Conservation (phyloP, 495 filamentous ascomycete genomes). For the Penicillium pancosmium region DNA sequence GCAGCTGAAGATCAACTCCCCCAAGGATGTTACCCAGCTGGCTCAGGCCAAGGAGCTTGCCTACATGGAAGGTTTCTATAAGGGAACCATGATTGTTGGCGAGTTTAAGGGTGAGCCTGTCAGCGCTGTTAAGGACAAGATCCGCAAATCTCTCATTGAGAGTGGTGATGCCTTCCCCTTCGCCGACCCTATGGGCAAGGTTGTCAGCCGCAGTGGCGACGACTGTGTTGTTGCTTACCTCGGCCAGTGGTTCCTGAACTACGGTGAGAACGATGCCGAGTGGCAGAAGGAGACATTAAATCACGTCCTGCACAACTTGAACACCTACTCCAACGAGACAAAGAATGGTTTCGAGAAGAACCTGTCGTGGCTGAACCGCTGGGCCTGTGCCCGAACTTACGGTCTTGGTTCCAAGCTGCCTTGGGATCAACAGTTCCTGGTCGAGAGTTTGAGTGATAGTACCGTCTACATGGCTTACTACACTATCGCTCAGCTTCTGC, state of each 20-base stretch:
- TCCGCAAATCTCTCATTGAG: constrained; percentile 77
- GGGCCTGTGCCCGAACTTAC: constrained; percentile 91
- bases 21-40: constrained; percentile 88
- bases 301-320: constrained; percentile 73
- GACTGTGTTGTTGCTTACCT: constrained; percentile 90
- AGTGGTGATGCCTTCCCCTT: constrained; percentile 85
- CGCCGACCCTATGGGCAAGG: constrained; percentile 87
- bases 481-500: constrained; percentile 86
- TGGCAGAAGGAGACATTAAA: constrained; percentile 77
- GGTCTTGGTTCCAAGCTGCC: constrained; percentile 92
- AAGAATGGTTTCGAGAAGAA: constrained; percentile 83
- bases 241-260: constrained; percentile 97
- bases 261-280: constrained; percentile 78
- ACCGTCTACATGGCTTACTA: constrained; percentile 98
- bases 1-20: constrained; percentile 93
- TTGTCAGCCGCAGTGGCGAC: constrained; percentile 83
- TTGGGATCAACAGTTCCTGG: constrained; percentile 90
- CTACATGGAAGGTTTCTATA: constrained; percentile 98
- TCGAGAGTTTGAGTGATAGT: constrained; percentile 88
- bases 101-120: constrained; percentile 89
- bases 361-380: constrained; percentile 89
- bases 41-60: constrained; percentile 93
- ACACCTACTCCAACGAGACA: constrained; percentile 77
- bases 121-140: constrained; percentile 81
- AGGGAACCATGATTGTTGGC: constrained; percentile 86